Evolutionary conservation across 371 early-diverging fungal genomes (phyloP).

Genomic region (Nosema muscidifuracis): DNA sequence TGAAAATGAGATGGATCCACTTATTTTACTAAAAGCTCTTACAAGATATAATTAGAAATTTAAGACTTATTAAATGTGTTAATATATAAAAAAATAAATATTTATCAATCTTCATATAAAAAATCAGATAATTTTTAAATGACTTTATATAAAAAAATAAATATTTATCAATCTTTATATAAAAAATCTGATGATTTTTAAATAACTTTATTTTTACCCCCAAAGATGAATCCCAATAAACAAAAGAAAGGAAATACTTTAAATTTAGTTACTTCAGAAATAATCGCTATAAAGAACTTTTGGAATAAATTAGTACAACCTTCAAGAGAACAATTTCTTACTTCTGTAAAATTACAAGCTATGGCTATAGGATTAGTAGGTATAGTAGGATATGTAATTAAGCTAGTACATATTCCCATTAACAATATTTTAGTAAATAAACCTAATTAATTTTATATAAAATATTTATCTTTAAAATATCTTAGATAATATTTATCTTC

Average conservation of each 20-base stretch:
- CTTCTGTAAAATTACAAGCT: conserved; percentile 46
- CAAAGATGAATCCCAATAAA: background rate
- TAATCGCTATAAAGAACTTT: background rate
- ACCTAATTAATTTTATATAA: conserved; percentile 26
- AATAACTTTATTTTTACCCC: background rate
- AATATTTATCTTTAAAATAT: too few relatives aligned
- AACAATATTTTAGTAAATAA: conserved; percentile 61
- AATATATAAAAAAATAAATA: too few relatives aligned
- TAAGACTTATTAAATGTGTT: too few relatives aligned
- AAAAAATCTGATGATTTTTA: too few relatives aligned
- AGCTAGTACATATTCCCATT: conserved; percentile 62
- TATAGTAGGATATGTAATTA: conserved; percentile 59
- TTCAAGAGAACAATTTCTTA: conserved; percentile 49
- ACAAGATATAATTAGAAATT: background rate
- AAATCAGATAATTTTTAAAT: background rate
- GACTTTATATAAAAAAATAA: background rate
- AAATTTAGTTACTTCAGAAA: background rate
- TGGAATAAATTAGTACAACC: conserved; percentile 50
- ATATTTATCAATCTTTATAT: background rate
- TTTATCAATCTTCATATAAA: too few relatives aligned
- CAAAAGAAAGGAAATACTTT: background rate
- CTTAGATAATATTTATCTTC: too few relatives aligned
- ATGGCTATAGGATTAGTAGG: conserved; percentile 58
- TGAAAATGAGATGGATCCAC: background rate
- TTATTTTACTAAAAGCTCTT: background rate